Evolutionary conservation across 768 basidiomycete species (phyloP).

Genomic region (Kwoniella bestiolae): DNA sequence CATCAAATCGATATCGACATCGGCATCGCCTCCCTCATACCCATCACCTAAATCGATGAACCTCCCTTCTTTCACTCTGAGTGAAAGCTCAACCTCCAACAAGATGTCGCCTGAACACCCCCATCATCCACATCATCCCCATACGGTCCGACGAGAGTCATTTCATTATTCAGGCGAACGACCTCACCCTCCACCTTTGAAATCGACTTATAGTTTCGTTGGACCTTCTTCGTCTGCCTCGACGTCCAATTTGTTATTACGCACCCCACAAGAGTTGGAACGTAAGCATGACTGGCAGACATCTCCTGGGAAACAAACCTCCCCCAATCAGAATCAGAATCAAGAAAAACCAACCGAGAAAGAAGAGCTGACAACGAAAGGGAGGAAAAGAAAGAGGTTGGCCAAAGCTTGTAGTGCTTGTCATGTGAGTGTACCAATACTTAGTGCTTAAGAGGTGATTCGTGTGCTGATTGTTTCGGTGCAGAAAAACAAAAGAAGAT

Average conservation of each 20-base stretch:
- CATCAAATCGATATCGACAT: neutral
- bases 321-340: too few species aligned
- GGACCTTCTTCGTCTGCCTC: neutral
- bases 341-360: conserved; percentile 12
- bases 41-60: conserved; percentile 31
- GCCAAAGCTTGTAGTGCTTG: conserved; percentile 57
- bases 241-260: conserved; percentile 12
- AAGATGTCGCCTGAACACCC: conserved; percentile 1
- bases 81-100: conserved; percentile 14
- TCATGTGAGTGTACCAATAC: conserved; percentile 55
- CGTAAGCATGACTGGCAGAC: conserved; percentile 7
- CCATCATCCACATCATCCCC: conserved; percentile 12
- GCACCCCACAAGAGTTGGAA: conserved; percentile 12
- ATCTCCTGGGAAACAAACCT: conserved; percentile 2
- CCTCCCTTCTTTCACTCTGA: conserved; percentile 5
- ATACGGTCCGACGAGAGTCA: conserved; percentile 12
- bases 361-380: conserved; percentile 56
- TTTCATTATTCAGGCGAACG: conserved; percentile 23
- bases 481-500: conserved; percentile 57
- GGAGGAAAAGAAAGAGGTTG: conserved; percentile 55
- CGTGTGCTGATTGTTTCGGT: neutral
- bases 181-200: conserved; percentile 23
- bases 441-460: neutral
- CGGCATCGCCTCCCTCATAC: conserved; percentile 12
- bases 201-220: conserved; percentile 14